A percentile compares a stretch with the other conserved stretches of the same genome.
Evolutionary conservation across 1,284 basidiomycete species (phyloP).

Genomic region (Malassezia dermatis): DNA sequence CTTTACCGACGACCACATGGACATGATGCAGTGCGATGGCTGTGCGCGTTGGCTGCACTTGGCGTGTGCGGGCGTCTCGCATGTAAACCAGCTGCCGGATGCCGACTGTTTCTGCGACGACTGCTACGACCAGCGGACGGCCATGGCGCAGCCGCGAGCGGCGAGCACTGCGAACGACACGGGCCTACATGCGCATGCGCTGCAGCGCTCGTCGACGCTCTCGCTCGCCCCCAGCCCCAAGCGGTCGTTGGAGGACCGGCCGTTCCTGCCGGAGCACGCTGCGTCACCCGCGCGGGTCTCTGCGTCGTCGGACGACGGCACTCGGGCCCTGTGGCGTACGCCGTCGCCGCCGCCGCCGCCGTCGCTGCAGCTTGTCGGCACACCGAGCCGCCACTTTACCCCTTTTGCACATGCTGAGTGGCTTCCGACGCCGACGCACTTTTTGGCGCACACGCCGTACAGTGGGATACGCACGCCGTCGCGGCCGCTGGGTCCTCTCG

Average conservation of each 20-base stretch:
- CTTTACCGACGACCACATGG: constrained; percentile 16
- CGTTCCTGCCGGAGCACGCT: neutral
- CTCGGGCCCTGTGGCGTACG: neutral
- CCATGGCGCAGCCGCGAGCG: neutral
- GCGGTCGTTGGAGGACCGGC: neutral
- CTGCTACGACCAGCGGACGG: constrained; percentile 9
- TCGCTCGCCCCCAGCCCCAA: constrained; percentile 15
- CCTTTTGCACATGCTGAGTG: constrained; percentile 1
- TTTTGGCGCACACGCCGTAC: constrained; percentile 10
- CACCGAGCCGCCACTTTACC: constrained; percentile 14
- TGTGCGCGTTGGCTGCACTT: constrained; percentile 16
- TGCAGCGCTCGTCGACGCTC: constrained; percentile 4
- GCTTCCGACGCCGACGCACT: constrained; percentile 10
- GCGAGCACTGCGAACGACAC: neutral
- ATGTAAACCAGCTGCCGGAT: constrained; percentile 12
- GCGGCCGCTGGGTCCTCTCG: constrained; percentile 2
- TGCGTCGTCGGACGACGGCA: neutral
- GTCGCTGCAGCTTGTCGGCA: constrained; percentile 1
- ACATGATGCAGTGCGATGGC: constrained; percentile 16
- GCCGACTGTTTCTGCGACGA: constrained; percentile 18
- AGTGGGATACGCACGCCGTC: neutral
- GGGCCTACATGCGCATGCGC: neutral
- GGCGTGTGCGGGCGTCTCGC: constrained; percentile 12
- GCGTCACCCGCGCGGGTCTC: neutral
- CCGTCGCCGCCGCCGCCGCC: constrained; percentile 14